These are phyloP conservation scores for Musa troglodytarum DNA, from an alignment of 176 grass and related monocot species.

Conservation along the genomic window DNA sequence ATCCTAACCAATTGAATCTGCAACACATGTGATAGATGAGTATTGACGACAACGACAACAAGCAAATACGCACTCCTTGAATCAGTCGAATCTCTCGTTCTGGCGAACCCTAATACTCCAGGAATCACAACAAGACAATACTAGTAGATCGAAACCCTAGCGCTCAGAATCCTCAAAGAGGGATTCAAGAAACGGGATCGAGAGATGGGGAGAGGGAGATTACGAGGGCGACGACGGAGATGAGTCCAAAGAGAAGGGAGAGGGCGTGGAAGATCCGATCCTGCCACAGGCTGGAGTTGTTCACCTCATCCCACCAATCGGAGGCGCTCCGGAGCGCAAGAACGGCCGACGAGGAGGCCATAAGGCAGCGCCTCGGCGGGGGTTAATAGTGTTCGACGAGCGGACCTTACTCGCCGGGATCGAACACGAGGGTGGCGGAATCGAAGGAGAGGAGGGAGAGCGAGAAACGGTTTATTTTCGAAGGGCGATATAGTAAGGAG, in stretches of 20 bases:
- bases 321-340: not conserved
- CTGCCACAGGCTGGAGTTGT: slow-evolving; percentile 51
- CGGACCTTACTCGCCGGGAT: not conserved
- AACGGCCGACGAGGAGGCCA: not conserved
- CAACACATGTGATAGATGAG: not conserved
- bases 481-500: no score
- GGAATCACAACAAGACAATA: not conserved
- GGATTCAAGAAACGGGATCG: not conserved
- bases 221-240: slow-evolving; percentile 59
- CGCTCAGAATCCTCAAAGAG: not conserved
- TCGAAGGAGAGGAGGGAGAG: no score
- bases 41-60: not conserved
- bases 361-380: not conserved
- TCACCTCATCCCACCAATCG: slow-evolving; percentile 52
- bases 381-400: not conserved
- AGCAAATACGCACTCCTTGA: not conserved
- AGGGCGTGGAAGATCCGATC: slow-evolving; percentile 57
- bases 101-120: no score
- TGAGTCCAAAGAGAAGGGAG: slow-evolving; percentile 44
- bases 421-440: no score
- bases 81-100: not conserved
- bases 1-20: slow-evolving; percentile 74
- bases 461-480: no score
- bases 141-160: not conserved
- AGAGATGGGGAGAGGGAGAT: not conserved